Percentiles rank a stretch among this genome's conserved stretches.
Evolutionary conservation across 169 alveolate species (phyloP).

Genomic region (Plasmodium knowlesi): DNA sequence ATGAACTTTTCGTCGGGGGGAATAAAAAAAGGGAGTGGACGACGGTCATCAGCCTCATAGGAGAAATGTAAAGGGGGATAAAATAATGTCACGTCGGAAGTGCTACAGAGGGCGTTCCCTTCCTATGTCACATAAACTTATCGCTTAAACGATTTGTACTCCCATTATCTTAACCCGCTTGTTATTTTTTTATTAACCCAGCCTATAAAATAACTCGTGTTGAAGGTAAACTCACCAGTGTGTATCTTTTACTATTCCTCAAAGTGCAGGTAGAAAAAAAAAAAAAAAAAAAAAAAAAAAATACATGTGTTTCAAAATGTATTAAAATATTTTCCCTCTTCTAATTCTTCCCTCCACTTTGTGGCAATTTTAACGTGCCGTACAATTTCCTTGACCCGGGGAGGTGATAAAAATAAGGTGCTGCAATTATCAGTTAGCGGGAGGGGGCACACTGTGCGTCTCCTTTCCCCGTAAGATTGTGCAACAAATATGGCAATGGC

Average conservation of each 20-base stretch:
- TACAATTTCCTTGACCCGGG: background rate
- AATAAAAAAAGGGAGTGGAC: constrained; percentile 15
- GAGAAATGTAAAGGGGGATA: background rate
- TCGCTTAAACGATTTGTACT: background rate
- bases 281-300: no score
- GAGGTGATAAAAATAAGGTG: background rate
- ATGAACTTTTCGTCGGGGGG: constrained; percentile 33
- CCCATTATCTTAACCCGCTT: background rate
- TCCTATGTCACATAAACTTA: background rate
- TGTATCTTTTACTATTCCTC: background rate
- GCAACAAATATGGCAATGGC: background rate
- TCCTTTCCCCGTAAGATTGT: background rate
- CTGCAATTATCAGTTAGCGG: background rate
- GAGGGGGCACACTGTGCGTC: background rate
- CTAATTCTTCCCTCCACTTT: background rate
- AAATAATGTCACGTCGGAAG: background rate
- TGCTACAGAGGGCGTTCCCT: background rate
- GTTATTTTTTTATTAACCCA: background rate
- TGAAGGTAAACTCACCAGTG: background rate
- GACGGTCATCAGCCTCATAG: constrained; percentile 1
- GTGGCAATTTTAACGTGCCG: background rate
- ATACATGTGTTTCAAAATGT: background rate
- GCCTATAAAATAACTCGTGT: background rate
- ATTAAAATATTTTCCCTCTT: background rate
- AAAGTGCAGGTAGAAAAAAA: background rate